Conservation (phyloP, 441 rosid species). For the Adansonia grandidieri region DNA sequence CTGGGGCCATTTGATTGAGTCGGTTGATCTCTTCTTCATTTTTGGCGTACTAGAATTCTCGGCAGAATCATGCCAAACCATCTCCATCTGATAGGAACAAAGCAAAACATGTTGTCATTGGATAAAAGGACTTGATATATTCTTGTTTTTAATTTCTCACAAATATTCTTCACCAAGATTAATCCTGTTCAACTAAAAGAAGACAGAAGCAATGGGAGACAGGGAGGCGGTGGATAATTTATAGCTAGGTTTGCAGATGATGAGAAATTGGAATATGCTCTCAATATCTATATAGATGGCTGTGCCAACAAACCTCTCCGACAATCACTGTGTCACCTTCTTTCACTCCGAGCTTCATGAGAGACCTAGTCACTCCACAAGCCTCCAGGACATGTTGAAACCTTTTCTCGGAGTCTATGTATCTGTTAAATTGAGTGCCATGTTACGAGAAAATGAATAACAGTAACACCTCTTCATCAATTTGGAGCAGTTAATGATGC, state of each 20-base stretch:
- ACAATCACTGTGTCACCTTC: constrained; percentile 91
- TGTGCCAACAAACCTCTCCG: constrained; percentile 67
- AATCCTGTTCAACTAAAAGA: neutral
- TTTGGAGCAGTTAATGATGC: neutral
- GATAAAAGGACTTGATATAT: neutral
- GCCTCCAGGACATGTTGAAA: constrained; percentile 91
- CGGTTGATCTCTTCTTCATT: constrained; percentile 52
- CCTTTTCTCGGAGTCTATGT: constrained; percentile 84
- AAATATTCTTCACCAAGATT: neutral
- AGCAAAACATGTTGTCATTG: neutral
- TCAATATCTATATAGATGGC: constrained; percentile 8
- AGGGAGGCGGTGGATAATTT: neutral
- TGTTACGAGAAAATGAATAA: constrained; percentile 9
- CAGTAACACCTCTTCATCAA: neutral
- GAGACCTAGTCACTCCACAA: constrained; percentile 77
- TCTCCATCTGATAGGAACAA: constrained; percentile 66
- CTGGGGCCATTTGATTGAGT: constrained; percentile 71
- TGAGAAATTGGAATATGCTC: neutral
- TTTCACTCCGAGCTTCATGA: constrained; percentile 76
- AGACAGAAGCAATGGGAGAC: neutral
- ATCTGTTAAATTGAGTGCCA: constrained; percentile 48
- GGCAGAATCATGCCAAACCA: constrained; percentile 80
- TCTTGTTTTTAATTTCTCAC: neutral
- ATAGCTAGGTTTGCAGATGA: neutral
- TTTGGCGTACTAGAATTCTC: constrained; percentile 54